phyloP scores from a whole-genome alignment of 192 early-diverging fungal species.

The Backusella westeae region DNA sequence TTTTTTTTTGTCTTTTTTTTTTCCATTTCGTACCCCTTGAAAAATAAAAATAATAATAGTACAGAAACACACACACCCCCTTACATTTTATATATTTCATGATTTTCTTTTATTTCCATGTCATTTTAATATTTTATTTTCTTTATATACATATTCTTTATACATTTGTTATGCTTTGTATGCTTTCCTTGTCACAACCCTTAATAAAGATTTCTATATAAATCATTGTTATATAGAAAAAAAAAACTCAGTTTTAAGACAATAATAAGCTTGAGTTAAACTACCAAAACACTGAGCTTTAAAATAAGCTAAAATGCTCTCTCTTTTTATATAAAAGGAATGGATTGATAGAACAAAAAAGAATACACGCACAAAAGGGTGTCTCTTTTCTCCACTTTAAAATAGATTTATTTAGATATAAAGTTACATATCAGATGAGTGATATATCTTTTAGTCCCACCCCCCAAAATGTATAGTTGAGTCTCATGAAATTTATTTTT shows the following conservation, averaged over 20 bases:
- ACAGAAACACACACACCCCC: background rate
- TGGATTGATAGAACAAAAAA: background rate
- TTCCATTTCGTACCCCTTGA: background rate
- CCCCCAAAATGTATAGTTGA: background rate
- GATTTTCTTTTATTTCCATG: background rate
- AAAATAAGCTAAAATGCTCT: background rate
- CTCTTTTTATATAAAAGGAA: background rate
- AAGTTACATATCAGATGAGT: background rate
- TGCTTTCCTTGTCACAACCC: too few relatives aligned
- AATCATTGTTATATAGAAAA: background rate
- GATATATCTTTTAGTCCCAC: background rate
- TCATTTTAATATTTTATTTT: background rate
- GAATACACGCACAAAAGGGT: too few relatives aligned
- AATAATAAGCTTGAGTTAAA: background rate
- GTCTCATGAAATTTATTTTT: background rate
- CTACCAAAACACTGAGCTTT: background rate
- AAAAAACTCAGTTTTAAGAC: background rate
- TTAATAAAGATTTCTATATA: background rate
- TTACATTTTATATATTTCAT: background rate
- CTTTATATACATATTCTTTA: background rate
- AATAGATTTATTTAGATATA: background rate
- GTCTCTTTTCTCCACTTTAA: background rate
- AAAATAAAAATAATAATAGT: background rate
- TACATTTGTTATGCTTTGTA: background rate
- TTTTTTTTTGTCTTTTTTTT: background rate